A percentile compares a stretch with the other conserved stretches of the same genome.
These are phyloP conservation scores for Blastomyces parvus DNA, from an alignment of 2,329 filamentous ascomycete genomes.

Conservation along the genomic window DNA sequence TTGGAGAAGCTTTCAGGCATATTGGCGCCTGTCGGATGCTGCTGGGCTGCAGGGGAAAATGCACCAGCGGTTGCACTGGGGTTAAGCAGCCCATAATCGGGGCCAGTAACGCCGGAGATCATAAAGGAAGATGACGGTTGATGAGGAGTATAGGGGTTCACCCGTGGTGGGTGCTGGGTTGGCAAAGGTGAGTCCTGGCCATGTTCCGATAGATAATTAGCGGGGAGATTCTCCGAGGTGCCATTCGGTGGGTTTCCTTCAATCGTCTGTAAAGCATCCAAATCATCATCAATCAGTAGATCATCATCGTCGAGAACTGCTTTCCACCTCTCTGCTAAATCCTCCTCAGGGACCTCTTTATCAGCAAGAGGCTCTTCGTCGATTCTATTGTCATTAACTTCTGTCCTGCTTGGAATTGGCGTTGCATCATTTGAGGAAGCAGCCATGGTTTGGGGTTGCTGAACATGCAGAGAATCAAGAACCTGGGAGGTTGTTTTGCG, in stretches of 20 bases:
- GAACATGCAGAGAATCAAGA: constrained; percentile 42
- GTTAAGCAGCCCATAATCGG: constrained; percentile 12
- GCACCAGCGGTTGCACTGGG: neutral
- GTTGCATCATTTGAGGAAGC: constrained; percentile 1
- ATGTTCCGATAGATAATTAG: neutral
- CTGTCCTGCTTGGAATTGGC: neutral
- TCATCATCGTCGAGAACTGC: constrained; percentile 71
- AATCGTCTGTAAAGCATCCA: constrained; percentile 39
- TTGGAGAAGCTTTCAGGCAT: constrained; percentile 77
- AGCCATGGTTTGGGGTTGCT: constrained; percentile 20
- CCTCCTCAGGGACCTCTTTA: constrained; percentile 39
- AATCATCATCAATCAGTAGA: constrained; percentile 54
- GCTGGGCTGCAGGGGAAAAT: neutral
- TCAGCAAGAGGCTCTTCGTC: neutral
- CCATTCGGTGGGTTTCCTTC: constrained; percentile 26
- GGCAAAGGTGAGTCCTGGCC: neutral
- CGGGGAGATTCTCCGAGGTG: constrained; percentile 41
- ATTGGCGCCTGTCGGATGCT: constrained; percentile 3
- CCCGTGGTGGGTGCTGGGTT: neutral
- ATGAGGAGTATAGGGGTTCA: constrained; percentile 44
- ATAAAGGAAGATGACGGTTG: constrained; percentile 42
- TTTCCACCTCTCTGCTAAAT: constrained; percentile 73
- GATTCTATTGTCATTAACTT: neutral
- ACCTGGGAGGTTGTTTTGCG: constrained; percentile 64
- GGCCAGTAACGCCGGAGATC: constrained; percentile 28